Evolutionary conservation across 495 filamentous ascomycete genomes (phyloP).

Genomic region (Elaphomyces granulatus): DNA sequence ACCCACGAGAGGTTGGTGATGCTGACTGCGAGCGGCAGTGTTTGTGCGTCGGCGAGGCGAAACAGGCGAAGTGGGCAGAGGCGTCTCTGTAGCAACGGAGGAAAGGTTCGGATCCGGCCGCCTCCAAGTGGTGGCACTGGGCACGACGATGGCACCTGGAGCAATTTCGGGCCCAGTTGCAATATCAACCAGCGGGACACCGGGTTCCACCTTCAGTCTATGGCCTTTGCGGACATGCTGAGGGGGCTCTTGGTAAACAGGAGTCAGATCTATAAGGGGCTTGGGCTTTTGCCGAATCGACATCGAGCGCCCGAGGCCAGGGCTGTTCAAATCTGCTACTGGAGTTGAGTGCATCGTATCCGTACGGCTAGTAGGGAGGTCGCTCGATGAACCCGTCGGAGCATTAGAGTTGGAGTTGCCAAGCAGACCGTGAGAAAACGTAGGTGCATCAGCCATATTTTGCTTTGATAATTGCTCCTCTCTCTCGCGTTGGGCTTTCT

Average conservation of each 20-base stretch:
- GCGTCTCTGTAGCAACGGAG: slow-evolving; percentile 1
- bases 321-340: slow-evolving; percentile 10
- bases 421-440: slow-evolving; percentile 16
- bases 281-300: slow-evolving; percentile 31
- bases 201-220: slow-evolving; percentile 46
- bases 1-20: slow-evolving; percentile 8
- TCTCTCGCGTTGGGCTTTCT: slow-evolving; percentile 38
- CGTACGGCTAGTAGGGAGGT: slow-evolving; percentile 15
- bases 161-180: slow-evolving; percentile 40
- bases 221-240: slow-evolving; percentile 56
- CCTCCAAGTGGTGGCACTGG: slow-evolving; percentile 39
- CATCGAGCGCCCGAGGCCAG: slow-evolving; percentile 9
- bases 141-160: slow-evolving; percentile 32
- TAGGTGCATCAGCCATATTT: slow-evolving; percentile 15
- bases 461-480: slow-evolving; percentile 35
- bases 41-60: slow-evolving; percentile 7
- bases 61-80: neutral
- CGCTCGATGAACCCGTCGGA: neutral
- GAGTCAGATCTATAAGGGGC: slow-evolving; percentile 64
- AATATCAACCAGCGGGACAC: slow-evolving; percentile 48
- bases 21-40: slow-evolving; percentile 2
- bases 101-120: slow-evolving; percentile 12
- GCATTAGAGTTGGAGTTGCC: slow-evolving; percentile 3
- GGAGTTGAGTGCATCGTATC: slow-evolving; percentile 25
- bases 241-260: slow-evolving; percentile 57